These are phyloP conservation scores for Talinum fruticosum DNA, from an alignment of 148 eudicot species.

Conservation along the genomic window DNA sequence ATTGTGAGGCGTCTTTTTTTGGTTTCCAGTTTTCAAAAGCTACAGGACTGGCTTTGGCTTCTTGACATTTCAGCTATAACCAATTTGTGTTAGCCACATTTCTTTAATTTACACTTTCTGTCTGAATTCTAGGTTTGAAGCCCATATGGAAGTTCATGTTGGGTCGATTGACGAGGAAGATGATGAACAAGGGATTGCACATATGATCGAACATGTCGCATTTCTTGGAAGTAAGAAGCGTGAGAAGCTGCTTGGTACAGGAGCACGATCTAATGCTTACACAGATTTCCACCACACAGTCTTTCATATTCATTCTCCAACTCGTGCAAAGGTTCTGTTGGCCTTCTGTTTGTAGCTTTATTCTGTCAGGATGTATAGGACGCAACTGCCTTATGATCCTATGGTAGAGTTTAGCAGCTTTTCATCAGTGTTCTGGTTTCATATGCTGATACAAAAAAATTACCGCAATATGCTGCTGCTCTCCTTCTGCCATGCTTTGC, in stretches of 20 bases:
- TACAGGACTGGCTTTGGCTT: neutral
- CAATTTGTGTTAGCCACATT: neutral
- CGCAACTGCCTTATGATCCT: neutral
- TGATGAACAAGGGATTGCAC: constrained; percentile 99
- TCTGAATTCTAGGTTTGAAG: constrained; percentile 79
- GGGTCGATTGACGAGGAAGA: constrained; percentile 99
- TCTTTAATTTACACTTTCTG: neutral
- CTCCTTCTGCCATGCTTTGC: neutral
- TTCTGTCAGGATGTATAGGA: neutral
- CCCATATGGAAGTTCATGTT: constrained; percentile 98
- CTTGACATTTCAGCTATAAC: neutral
- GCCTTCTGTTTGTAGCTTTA: constrained; percentile 1
- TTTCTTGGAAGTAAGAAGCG: constrained; percentile 99
- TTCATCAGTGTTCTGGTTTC: neutral
- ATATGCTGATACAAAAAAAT: neutral
- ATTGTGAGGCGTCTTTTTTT: neutral
- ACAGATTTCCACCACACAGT: constrained; percentile 99
- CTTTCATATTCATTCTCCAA: constrained; percentile 96
- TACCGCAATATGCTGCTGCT: neutral
- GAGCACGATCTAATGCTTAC: constrained; percentile 98
- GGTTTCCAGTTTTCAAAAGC: neutral
- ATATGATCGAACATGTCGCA: constrained; percentile 99
- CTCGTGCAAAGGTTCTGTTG: constrained; percentile 66
- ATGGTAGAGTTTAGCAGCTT: neutral
- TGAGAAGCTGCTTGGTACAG: constrained; percentile 92